Evolutionary conservation across 2,329 filamentous ascomycete genomes (phyloP).

Genomic region (Alternaria viburni): DNA sequence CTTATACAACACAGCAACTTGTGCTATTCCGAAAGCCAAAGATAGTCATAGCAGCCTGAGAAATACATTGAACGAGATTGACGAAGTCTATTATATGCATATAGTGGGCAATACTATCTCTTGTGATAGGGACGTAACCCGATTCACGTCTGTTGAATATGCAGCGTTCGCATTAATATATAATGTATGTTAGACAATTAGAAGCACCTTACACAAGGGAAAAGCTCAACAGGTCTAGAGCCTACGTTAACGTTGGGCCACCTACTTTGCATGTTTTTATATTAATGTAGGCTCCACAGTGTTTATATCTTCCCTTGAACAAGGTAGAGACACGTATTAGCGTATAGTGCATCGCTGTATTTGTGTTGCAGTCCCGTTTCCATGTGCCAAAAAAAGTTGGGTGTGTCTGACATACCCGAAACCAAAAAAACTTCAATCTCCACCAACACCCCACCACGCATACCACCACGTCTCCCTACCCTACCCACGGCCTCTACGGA

Average conservation of each 20-base stretch:
- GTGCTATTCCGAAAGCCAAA: neutral
- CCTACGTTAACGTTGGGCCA: too few relatives aligned
- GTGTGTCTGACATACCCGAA: neutral
- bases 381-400: neutral
- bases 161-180: rapidly evolving
- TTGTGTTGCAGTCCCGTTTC: too few relatives aligned
- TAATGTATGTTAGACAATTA: rapidly evolving
- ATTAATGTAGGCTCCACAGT: too few relatives aligned
- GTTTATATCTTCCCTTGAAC: too few relatives aligned
- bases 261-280: too few relatives aligned
- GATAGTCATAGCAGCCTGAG: neutral
- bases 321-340: too few relatives aligned
- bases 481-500: neutral
- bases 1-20: neutral
- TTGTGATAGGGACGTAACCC: rapidly evolving
- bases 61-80: neutral
- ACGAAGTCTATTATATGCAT: neutral
- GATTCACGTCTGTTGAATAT: neutral
- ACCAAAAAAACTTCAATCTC: neutral
- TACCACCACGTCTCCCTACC: neutral
- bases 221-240: too few relatives aligned
- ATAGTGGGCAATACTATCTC: rapidly evolving
- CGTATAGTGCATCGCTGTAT: too few relatives aligned
- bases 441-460: neutral
- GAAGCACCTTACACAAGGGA: too few relatives aligned